Evolutionary conservation across 2,329 filamentous ascomycete species (phyloP).

Genomic region (Cordyceps fumosorosea): DNA sequence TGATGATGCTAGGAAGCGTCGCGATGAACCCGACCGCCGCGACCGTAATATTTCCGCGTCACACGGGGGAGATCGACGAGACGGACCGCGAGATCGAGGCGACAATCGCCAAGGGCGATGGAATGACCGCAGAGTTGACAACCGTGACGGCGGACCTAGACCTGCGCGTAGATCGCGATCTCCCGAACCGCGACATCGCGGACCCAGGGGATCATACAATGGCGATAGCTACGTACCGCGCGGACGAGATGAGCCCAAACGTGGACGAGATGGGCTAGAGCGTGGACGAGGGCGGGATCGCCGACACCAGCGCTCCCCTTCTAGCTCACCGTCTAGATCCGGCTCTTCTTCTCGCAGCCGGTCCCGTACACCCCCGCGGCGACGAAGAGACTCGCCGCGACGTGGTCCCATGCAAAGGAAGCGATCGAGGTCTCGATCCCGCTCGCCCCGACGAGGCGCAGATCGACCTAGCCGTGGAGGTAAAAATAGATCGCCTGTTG

Average conservation of each 20-base stretch:
- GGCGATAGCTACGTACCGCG: constrained; percentile 50
- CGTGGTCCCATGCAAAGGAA: constrained; percentile 29
- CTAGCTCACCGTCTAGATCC: constrained; percentile 24
- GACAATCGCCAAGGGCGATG: constrained; percentile 50
- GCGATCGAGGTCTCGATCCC: constrained; percentile 30
- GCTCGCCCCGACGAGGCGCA: constrained; percentile 22
- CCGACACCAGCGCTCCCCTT: constrained; percentile 27
- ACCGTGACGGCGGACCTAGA: constrained; percentile 34
- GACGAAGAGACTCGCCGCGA: constrained; percentile 28
- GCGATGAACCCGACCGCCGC: constrained; percentile 63
- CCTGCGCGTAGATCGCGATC: constrained; percentile 41
- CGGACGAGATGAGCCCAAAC: constrained; percentile 33
- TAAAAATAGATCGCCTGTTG: constrained; percentile 32
- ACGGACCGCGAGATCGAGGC: constrained; percentile 44
- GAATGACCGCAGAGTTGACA: constrained; percentile 44
- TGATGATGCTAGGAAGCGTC: constrained; percentile 64
- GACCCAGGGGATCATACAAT: constrained; percentile 36
- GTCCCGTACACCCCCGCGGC: constrained; percentile 26
- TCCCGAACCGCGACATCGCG: constrained; percentile 37
- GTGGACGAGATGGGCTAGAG: constrained; percentile 34
- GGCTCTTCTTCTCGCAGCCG: constrained; percentile 27
- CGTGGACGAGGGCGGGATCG: constrained; percentile 34
- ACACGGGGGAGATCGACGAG: constrained; percentile 57
- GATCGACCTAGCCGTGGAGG: constrained; percentile 20
- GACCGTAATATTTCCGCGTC: constrained; percentile 62